Evolutionary conservation across 2,329 filamentous ascomycete genomes (phyloP).

Genomic region (Trichoderma polysporum): DNA sequence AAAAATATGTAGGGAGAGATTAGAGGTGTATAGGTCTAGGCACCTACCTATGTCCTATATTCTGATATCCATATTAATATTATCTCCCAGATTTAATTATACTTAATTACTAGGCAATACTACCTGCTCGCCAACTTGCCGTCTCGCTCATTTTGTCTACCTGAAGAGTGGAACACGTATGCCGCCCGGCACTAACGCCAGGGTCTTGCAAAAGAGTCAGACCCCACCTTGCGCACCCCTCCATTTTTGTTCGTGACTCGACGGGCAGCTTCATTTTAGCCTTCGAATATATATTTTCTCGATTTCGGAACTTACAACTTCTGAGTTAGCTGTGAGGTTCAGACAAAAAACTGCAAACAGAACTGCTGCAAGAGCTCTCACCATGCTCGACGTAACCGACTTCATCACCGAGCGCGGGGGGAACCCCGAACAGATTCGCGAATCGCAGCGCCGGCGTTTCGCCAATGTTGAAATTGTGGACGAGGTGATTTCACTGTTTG

Average conservation of each 20-base stretch:
- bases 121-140: too few species aligned
- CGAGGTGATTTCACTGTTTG: constrained; percentile 82
- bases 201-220: constrained; percentile 5
- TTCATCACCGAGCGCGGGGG: constrained; percentile 86
- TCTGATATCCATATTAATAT: too few species aligned
- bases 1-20: too few species aligned
- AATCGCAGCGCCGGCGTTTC: constrained; percentile 81
- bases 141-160: neutral
- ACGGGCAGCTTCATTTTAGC: neutral
- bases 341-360: neutral
- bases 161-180: neutral
- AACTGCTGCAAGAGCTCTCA: constrained; percentile 22
- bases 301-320: neutral
- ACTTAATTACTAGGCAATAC: too few species aligned
- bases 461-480: constrained; percentile 83
- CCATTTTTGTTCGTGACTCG: constrained; percentile 12
- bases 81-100: too few species aligned
- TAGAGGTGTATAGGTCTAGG: too few species aligned
- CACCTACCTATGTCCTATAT: too few species aligned
- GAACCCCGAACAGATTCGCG: constrained; percentile 85
- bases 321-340: neutral
- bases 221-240: constrained; percentile 15
- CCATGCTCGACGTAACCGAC: constrained; percentile 74
- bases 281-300: neutral
- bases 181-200: neutral